Evolutionary conservation across 208 protist genomes (phyloP), one percentile per base, ranked within the genome.

Genomic region (Acanthamoeba polyphaga): DNA sequence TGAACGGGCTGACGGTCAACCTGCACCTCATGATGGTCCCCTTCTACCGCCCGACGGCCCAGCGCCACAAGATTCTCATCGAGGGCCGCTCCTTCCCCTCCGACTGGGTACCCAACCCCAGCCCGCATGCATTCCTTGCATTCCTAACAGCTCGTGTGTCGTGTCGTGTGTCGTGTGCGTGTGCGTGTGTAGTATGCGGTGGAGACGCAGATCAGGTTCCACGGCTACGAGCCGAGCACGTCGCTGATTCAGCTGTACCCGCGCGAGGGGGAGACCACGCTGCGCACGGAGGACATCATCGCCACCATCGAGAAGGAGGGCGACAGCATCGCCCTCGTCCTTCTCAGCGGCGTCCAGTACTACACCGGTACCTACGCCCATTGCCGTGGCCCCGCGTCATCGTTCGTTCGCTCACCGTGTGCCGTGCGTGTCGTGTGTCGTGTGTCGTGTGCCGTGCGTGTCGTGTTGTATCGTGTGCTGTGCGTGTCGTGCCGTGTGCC

Each of bases 1-100:
- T 95, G 98, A 99, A 99, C 95, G 96, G 97, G n/a, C 97, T 99
- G 24, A 99, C 98, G 24, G 98, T 98, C 6, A 99, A 99, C 94
- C 72, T 99, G 62, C 97, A 98, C 82, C 84, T 99, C 32, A 96
- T 99, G 93, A 82, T 99, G 80, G 95, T 96, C 27, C 96, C 98
- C 43, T 99, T 99, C 95, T 99, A 99, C 96, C 96, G 96, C 24
- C 98, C 99, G 10, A 98, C 98, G 66, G 96, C 90, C 24, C 94
- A 93, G n/a, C 96, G 98, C 66, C 97, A 97, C 87, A 99, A 99
- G 96, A 98, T 99, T 76, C 94, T 99, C 72, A 97, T 98, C 32
- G 98, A 99, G 95, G 97, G 96, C 70, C 97, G 98, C 29, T 95
- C 96, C 46, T 98, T 98, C 88, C 97, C 97, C 24, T 96, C 94